Percentiles rank a stretch among this genome's conserved stretches.
These are phyloP conservation scores for Croton laevigatus DNA, from an alignment of 441 rosid genomes.

Conservation along the genomic window DNA sequence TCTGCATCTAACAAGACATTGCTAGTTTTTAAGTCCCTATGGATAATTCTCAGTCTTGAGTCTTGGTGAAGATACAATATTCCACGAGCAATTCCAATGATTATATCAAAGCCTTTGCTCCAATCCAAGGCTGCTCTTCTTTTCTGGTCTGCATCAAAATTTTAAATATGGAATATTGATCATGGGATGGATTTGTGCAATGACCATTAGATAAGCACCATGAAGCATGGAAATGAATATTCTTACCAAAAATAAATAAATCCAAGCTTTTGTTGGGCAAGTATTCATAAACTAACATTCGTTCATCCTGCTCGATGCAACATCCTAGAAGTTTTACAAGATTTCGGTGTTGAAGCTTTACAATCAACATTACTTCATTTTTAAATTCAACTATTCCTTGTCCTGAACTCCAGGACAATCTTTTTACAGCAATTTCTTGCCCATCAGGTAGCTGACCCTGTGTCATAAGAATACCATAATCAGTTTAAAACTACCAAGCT, in stretches of 20 bases:
- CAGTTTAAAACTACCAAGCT: no score
- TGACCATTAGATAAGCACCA: neutral
- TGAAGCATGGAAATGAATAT: neutral
- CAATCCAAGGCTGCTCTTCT: slow-evolving; percentile 25
- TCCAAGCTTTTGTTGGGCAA: slow-evolving; percentile 48
- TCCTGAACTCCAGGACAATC: slow-evolving; percentile 42
- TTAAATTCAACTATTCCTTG: slow-evolving; percentile 49
- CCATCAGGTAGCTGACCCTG: slow-evolving; percentile 19
- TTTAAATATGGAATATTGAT: neutral
- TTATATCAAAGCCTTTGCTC: slow-evolving; percentile 46
- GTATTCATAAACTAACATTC: slow-evolving; percentile 46
- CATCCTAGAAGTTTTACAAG: slow-evolving; percentile 44
- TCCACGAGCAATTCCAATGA: slow-evolving; percentile 55
- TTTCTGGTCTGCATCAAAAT: neutral
- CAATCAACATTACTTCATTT: slow-evolving; percentile 45
- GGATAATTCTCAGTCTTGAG: slow-evolving; percentile 60
- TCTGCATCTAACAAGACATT: slow-evolving; percentile 51
- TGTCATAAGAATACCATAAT: neutral
- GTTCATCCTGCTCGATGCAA: slow-evolving; percentile 40
- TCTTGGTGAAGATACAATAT: slow-evolving; percentile 60
- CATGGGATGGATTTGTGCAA: neutral
- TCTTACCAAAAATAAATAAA: slow-evolving; percentile 39
- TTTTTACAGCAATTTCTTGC: slow-evolving; percentile 42
- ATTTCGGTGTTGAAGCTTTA: slow-evolving; percentile 48
- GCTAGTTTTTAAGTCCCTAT: slow-evolving; percentile 67